Evolutionary conservation across 129 eudicot species (phyloP), one percentile per base, ranked within the genome.

Genomic region (Ambrosia trifida): DNA sequence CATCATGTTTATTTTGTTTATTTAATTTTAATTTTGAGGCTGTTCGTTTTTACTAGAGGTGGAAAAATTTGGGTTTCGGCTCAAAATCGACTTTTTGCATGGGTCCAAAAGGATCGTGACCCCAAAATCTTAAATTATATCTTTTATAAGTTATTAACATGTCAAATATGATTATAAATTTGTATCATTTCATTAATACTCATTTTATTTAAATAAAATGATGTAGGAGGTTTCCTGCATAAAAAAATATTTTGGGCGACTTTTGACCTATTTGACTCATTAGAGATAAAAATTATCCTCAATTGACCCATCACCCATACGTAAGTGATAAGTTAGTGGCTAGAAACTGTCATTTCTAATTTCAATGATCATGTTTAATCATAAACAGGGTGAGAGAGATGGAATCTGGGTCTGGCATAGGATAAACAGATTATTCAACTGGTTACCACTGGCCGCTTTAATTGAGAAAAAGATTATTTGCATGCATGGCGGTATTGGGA

Each of bases 401-500:
- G 99, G 99, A 63, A 88, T 90, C 57, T 95, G 99, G 99, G 86
- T 87, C 57, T 95, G 99, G 97, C 97, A 87, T 63, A 84, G 99
- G 68, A 85, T 95, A 73, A 95, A 95, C 83, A 84, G 99, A 86
- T 83, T 95, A 79, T 95, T 95, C 72, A 95, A 95, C 78, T 95
- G 97, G 99, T 86, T 95, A 36, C 99, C 99, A 3, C 73, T 95
- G 64, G 99, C 99, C 16, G 99, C 99, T 77, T 85, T 95, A 59
- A 95, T 95, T 63, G 97, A 95, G 85, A 95, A 95, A 62, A 95
- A 95, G 73, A 95, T 95, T 63, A 90, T 95, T 47, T 95, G 99
- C 68, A 95, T 95, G 97, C 99, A 95, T 77, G 99, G 99, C 69
- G 99, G 99, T 68, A 95, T 95, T 75, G 99, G 99, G 72, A 89